Base-by-base conservation (phyloP, 345 rosid genomes). In the Syzygium aromaticum region DNA sequence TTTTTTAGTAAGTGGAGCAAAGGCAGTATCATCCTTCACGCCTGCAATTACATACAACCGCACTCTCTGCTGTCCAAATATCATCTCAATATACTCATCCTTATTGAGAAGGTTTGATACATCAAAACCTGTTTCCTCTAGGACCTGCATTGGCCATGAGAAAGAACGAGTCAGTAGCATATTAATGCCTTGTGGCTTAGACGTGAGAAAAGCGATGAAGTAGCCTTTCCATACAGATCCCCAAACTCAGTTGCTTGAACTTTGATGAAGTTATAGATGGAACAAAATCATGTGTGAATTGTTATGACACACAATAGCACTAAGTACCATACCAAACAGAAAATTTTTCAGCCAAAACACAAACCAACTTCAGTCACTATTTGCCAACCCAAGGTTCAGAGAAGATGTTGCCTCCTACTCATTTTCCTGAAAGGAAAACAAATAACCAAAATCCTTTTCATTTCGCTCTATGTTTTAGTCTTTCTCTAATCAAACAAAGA, bases 51-150 rank as follows among this genome's bases (percentile, higher is more conserved):
- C 95, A 90, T 96, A 98, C 63, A 96, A 95, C 57, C 99, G 93
- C 84, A 98, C 99, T 90, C 99, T 95, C 91, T 98, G 99, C 93
- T 96, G 96, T 84, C 99, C 98, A 93, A 96, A 96, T 88, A 92
- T 91, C 88, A 87, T 90, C 92, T 98, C 99, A 89, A 96, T 95
- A 89, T 92, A 93, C 64, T 96, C 98, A 87, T 96, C 95, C 90
- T 93, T 94, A 90, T 96, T 93, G 85, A 96, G 95, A 88, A 95
- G 94, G 86, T 93, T 91, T 84, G 97, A 93, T 85, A 96, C 94
- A 91, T 98, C 99, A 86, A 98, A 96, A 59, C 99, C 99, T 3
- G 99, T 95, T 92, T 98, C 99, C 88, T 98, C 99, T 85, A 93
- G 90, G 77, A 98, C 99, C 98, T 98, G 93, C 51, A 87, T 83